These are phyloP conservation scores for Penicillium paneum DNA, from an alignment of 2,329 filamentous ascomycete species.

Conservation along the genomic window DNA sequence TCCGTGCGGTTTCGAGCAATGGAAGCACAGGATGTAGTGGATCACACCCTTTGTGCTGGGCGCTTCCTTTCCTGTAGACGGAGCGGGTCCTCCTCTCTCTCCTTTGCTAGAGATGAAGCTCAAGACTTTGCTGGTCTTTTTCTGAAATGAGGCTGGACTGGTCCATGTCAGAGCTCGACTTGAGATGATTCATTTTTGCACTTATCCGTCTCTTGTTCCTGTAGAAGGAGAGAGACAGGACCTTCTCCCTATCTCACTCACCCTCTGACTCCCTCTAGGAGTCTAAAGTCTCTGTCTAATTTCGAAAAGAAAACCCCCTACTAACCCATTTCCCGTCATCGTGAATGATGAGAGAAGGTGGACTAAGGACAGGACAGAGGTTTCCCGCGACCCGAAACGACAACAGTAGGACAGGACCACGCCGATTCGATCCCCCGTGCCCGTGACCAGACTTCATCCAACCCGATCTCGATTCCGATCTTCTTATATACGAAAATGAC, in stretches of 20 bases:
- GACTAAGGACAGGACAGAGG: neutral
- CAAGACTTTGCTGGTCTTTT: neutral
- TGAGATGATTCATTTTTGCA: neutral
- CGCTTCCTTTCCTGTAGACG: neutral
- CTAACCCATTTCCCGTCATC: neutral
- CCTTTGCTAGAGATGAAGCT: neutral
- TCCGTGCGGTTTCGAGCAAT: conserved; percentile 18
- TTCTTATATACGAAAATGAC: neutral
- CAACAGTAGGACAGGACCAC: neutral
- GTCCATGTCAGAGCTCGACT: neutral
- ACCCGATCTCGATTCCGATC: neutral
- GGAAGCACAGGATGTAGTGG: conserved; percentile 6
- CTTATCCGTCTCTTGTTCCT: neutral
- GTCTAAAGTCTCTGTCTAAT: too few relatives aligned
- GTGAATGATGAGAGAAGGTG: neutral
- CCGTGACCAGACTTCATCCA: neutral
- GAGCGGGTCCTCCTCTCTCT: neutral
- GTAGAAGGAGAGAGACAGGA: neutral
- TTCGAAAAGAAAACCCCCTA: neutral
- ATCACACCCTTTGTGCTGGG: conserved; percentile 1
- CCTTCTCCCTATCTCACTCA: neutral
- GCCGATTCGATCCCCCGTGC: neutral
- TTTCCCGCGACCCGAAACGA: neutral
- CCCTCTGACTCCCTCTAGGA: neutral
- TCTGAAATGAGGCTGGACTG: neutral